Evolutionary conservation across 2,329 filamentous ascomycete genomes (phyloP).

Genomic region (Calonectria hawksworthii): DNA sequence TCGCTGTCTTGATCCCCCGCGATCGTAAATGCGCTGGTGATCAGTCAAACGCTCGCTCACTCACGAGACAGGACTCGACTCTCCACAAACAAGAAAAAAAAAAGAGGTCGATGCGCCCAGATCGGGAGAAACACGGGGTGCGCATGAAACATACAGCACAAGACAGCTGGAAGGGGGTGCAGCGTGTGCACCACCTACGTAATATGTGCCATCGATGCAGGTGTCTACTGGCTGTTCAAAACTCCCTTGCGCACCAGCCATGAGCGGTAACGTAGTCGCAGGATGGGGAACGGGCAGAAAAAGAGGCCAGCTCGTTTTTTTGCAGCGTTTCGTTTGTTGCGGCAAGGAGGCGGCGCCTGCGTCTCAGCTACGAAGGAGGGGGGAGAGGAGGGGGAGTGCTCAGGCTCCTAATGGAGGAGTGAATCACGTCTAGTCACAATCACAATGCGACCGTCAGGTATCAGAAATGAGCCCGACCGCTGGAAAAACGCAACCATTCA

Average conservation of each 20-base stretch:
- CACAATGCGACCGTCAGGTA: slow-evolving; percentile 9
- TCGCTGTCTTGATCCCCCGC: not conserved
- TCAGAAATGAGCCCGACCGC: slow-evolving; percentile 15
- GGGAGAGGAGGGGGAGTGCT: not conserved
- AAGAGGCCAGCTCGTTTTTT: not conserved
- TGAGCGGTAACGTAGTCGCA: not conserved
- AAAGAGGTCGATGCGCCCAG: not conserved
- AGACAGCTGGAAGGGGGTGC: not conserved
- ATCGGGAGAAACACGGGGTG: slow-evolving; percentile 5
- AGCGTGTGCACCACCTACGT: slow-evolving; percentile 7
- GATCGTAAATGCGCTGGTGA: not conserved
- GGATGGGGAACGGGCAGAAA: not conserved
- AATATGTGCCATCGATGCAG: not conserved
- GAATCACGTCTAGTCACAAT: slow-evolving; percentile 4
- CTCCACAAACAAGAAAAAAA: not conserved
- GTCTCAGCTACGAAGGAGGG: not conserved
- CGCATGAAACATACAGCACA: not conserved
- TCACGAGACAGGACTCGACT: not conserved
- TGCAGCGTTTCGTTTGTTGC: not conserved
- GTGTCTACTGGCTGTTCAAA: not conserved
- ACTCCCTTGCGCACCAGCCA: not conserved
- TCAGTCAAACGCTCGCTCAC: not conserved
- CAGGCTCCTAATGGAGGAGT: not conserved
- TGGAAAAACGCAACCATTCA: not conserved
- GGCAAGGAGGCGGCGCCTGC: not conserved